Percentiles rank a stretch among this genome's conserved stretches.
Conservation (phyloP, 176 grass and related monocot genomes). For the Carex cristatella region DNA sequence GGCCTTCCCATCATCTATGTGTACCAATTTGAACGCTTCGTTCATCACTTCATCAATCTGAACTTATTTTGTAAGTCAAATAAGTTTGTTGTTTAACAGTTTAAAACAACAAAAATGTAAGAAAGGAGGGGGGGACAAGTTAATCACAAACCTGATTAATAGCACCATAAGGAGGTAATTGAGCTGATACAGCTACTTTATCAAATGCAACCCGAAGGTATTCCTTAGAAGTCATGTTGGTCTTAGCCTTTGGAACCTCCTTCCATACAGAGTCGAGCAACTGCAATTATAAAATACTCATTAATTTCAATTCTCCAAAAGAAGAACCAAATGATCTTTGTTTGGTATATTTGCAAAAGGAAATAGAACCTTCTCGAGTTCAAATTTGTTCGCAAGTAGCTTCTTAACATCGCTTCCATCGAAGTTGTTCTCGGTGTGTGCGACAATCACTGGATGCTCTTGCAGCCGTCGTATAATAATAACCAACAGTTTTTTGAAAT, state of each 20-base stretch:
- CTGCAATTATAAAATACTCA: conserved; percentile 20
- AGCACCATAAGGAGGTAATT: conserved; percentile 46
- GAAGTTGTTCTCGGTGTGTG: conserved; percentile 68
- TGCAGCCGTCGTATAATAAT: conserved; percentile 35
- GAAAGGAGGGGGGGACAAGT: background rate
- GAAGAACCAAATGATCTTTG: background rate
- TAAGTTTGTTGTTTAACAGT: background rate
- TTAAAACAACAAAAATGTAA: background rate
- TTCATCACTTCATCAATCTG: conserved; percentile 61
- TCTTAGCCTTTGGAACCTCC: conserved; percentile 20
- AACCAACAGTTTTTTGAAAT: conserved; percentile 48
- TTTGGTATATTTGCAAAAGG: background rate
- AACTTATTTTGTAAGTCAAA: background rate
- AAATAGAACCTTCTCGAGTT: conserved; percentile 57
- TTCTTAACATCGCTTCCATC: conserved; percentile 63
- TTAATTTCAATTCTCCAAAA: background rate
- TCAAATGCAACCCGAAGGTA: conserved; percentile 41
- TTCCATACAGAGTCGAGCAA: conserved; percentile 64
- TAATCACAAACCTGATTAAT: conserved; percentile 35
- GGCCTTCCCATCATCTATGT: conserved; percentile 21
- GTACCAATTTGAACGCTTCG: conserved; percentile 33
- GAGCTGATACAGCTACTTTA: conserved; percentile 47
- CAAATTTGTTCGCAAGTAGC: conserved; percentile 67
- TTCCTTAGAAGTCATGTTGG: conserved; percentile 42
- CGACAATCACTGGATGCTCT: conserved; percentile 79